These are phyloP conservation scores for Aspergillus sp. DNA, from an alignment of 2,329 filamentous ascomycete species.

Conservation along the genomic window DNA sequence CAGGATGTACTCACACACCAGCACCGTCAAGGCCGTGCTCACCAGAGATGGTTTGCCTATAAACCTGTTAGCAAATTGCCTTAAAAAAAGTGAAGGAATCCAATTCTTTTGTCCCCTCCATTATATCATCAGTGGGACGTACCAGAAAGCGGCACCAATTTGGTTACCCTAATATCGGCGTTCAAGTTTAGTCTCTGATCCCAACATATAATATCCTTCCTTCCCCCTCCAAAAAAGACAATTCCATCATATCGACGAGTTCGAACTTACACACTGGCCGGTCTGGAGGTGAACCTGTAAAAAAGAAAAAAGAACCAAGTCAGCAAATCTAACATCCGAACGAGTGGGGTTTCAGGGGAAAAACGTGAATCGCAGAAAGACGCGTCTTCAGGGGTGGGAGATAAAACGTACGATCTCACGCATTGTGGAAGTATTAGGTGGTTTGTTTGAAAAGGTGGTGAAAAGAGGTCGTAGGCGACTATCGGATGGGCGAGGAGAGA, in stretches of 20 bases:
- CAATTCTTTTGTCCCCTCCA: background rate
- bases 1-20: conserved; percentile 69
- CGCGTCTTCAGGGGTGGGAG: conserved; percentile 27
- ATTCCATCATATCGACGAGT: background rate
- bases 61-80: conserved; percentile 34
- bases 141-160: conserved; percentile 99
- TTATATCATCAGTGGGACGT: conserved; percentile 32
- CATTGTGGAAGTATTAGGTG: conserved; percentile 50
- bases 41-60: conserved; percentile 74
- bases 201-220: conserved; percentile 5
- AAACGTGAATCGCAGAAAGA: conserved; percentile 20
- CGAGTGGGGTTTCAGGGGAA: conserved; percentile 32
- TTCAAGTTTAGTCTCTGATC: conserved; percentile 19
- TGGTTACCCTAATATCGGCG: conserved; percentile 79
- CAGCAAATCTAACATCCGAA: conserved; percentile 25
- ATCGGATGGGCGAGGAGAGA: conserved; percentile 5
- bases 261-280: conserved; percentile 87
- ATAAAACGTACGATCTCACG: conserved; percentile 65
- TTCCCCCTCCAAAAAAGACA: conserved; percentile 2
- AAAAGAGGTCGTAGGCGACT: conserved; percentile 9
- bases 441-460: conserved; percentile 8
- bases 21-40: conserved; percentile 97
- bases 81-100: background rate
- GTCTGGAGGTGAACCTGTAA: conserved; percentile 97
- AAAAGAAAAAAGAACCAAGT: conserved; percentile 38